Evolutionary conservation across 257 asterid genomes (phyloP), one percentile per base, ranked within the genome.

Genomic region (Gynochthodes officinalis): DNA sequence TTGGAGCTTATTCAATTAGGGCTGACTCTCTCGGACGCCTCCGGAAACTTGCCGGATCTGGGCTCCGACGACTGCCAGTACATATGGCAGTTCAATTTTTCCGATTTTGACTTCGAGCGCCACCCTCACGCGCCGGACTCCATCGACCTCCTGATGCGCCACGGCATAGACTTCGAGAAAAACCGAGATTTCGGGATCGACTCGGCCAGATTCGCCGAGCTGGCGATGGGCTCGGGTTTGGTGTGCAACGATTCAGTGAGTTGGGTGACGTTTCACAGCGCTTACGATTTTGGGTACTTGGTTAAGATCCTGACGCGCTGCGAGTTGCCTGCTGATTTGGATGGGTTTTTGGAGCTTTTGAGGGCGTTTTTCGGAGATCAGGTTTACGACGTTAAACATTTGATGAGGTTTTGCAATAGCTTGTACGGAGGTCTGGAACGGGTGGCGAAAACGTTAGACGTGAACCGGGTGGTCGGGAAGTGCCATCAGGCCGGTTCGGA

Each of bases 21-120:
- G 6, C 73, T 90, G 40, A 90, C 98, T 0, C 88, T 92, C 52
- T 81, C 97, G 14, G 96, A 87, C 71, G 64, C 87, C 52, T 55
- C 73, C 42, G 98, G 98, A 0, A 85, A 89, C 70, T 83, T 90
- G 33, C 97, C 98, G 7, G 87, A 84, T 23, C 86, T 87, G 28
- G 89, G 81, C 4, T 30, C 83, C 74, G 82, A 72, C 54, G 86
- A 73, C 2, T 72, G 9, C 35, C 73, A 81, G 42, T 88, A 39
- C 76, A 84, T 87, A 69, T 92, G 98, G 97, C 93, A 91, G 86
- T 88, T 91, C 77, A 91, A 91, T 69, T 91, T 91, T 78, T 74
- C 84, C 62, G 97, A 92, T 57, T 89, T 92, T 70, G 90, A 89
- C 75, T 71, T 37, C 75, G 85, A 79, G 83, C 89, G 88, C 76